Base-by-base conservation (phyloP, 306 rosid species). In the Fagus crenata region DNA sequence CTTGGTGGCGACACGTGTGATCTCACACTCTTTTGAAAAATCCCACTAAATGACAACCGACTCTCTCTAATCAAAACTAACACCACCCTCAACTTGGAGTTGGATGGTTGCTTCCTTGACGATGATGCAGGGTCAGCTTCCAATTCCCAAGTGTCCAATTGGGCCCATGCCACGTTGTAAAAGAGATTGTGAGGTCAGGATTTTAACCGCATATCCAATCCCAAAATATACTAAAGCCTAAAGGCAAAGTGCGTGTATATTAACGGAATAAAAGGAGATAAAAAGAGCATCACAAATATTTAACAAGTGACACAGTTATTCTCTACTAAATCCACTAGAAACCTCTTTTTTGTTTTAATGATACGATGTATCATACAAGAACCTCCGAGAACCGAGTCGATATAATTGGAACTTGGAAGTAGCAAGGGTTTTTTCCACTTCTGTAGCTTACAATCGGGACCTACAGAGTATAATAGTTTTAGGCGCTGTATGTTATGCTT, bases 31-130 rank as follows among this genome's bases (percentile, higher is more conserved):
- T 33, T 64, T 80, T 7, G 14, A 54, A 71, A 71, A 63, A 41
- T 4, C 69, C 6, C 14, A 56, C 81, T 54, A 83, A 71, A 70
- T 18, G 73, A 79, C 84, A 72, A 14, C 73, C 49, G 69, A 75
- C 78, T 3, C 0, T 18, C 49, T 37, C 11, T 0, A 43, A 14
- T 4, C 37, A 43, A 71, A 67, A 65, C 58, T 22, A 22, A 22
- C 28, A 22, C 14, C 51, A 46, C 51, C 51, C 11, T 14, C 51
- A 9, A 46, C 14, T 46, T 46, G 51, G 51, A 46, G 28, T 22
- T 77, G 64, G 31, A 1, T 49, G 60, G 35, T 46, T 35, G 33
- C 18, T 55, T 61, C 46, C 41, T 33, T 3, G 67, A n/a, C 37
- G 70, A 22, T 6, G 72, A n/a, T 4, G 72, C 49, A 71, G 77